These are phyloP conservation scores for Hanseniaspora hatyaiensis DNA, from an alignment of 805 yeast genomes.

Conservation along the genomic window DNA sequence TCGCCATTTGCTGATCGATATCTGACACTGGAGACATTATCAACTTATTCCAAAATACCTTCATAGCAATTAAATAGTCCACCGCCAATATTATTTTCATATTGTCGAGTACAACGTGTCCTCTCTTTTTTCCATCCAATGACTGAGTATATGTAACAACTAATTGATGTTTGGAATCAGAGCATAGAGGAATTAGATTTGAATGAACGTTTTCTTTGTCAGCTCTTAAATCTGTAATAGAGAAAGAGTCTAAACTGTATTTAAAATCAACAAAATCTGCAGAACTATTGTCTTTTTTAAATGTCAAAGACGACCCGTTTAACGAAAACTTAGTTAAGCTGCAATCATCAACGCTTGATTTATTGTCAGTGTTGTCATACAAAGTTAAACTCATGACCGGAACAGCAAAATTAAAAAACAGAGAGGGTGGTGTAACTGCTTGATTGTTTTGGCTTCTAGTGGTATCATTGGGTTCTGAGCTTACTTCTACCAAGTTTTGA, in stretches of 20 bases:
- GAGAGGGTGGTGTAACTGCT: constrained; percentile 21
- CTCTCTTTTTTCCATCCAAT: constrained; percentile 43
- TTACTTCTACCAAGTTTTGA: too few species aligned
- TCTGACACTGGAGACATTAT: constrained; percentile 1
- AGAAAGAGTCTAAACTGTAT: constrained; percentile 53
- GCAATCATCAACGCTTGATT: constrained; percentile 30
- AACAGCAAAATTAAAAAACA: constrained; percentile 44
- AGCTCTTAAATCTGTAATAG: constrained; percentile 61
- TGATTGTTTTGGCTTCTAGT: too few species aligned
- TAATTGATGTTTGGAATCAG: constrained; percentile 59
- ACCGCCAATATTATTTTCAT: constrained; percentile 50
- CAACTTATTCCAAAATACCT: constrained; percentile 44
- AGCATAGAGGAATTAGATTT: constrained; percentile 64
- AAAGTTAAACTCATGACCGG: constrained; percentile 54
- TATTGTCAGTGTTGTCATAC: constrained; percentile 40
- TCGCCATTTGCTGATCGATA: background rate
- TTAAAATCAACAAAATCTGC: constrained; percentile 30
- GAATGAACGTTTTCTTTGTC: constrained; percentile 57
- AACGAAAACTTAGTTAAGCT: constrained; percentile 49
- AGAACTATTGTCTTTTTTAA: constrained; percentile 45
- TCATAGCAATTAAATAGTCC: constrained; percentile 72
- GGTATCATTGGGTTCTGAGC: too few species aligned
- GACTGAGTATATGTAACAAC: constrained; percentile 43
- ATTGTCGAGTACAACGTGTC: constrained; percentile 44
- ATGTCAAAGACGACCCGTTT: constrained; percentile 39